These are phyloP conservation scores for Collybia mongolica DNA, from an alignment of 768 basidiomycete genomes.

Conservation along the genomic window DNA sequence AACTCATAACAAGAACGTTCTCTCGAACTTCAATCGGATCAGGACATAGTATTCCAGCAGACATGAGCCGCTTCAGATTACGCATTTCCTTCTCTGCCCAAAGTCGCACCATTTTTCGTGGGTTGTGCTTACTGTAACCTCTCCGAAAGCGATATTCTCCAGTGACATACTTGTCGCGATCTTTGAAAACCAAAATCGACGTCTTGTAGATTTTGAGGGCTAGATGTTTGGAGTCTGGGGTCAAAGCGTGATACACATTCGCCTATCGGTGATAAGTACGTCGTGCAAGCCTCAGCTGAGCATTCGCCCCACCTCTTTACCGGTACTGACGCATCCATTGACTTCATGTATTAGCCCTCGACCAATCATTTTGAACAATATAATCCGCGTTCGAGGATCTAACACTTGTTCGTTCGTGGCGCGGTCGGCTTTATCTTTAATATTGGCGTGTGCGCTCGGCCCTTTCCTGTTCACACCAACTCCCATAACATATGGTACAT, in stretches of 20 bases:
- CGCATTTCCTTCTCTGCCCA: constrained; percentile 99
- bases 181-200: constrained; percentile 95
- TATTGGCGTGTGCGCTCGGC: constrained; percentile 80
- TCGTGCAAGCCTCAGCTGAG: constrained; percentile 4
- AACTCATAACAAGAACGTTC: constrained; percentile 96
- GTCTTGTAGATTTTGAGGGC: constrained; percentile 99
- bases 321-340: constrained; percentile 95
- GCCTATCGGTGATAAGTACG: constrained; percentile 51
- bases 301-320: constrained; percentile 77
- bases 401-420: constrained; percentile 97
- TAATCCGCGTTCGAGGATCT: constrained; percentile 91
- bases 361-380: constrained; percentile 95
- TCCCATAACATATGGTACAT: constrained; percentile 64
- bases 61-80: constrained; percentile 80
- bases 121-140: constrained; percentile 87
- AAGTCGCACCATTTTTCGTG: constrained; percentile 96
- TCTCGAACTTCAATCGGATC: constrained; percentile 92
- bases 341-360: constrained; percentile 85
- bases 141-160: constrained; percentile 95
- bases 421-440: constrained; percentile 95
- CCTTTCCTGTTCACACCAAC: constrained; percentile 92
- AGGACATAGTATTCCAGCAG: constrained; percentile 86
- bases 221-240: constrained; percentile 55
- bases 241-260: constrained; percentile 92
- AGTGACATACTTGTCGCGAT: constrained; percentile 94